Conservation (phyloP, 2,329 filamentous ascomycete genomes). For the Neopestalotiopsis rosae region DNA sequence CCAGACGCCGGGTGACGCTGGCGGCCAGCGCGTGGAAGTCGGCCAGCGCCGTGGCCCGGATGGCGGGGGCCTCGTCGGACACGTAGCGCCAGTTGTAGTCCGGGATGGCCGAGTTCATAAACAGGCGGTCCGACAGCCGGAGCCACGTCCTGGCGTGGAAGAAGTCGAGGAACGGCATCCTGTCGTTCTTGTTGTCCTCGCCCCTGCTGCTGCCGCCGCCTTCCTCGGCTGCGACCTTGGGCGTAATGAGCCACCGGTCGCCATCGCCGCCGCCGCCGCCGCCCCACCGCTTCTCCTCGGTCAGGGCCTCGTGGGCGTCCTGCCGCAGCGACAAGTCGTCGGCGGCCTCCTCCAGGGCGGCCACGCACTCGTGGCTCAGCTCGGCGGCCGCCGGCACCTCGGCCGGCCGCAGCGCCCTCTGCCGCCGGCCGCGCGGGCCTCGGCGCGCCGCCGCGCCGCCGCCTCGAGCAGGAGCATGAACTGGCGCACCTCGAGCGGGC, state of each 20-base stretch:
- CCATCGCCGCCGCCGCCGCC: no score
- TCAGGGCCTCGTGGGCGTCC: conserved; percentile 63
- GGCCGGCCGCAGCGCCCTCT: conserved; percentile 47
- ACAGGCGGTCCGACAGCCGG: conserved; percentile 66
- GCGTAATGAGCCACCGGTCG: conserved; percentile 68
- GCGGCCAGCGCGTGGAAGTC: conserved; percentile 75
- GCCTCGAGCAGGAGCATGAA: conserved; percentile 70
- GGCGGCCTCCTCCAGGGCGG: conserved; percentile 70
- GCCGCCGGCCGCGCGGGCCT: conserved; percentile 32
- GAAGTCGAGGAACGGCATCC: conserved; percentile 56
- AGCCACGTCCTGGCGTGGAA: conserved; percentile 68
- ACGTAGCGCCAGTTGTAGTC: conserved; percentile 73
- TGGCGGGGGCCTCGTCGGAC: conserved; percentile 67
- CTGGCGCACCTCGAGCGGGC: conserved; percentile 72
- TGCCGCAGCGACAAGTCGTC: conserved; percentile 70
- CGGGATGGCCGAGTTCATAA: conserved; percentile 73
- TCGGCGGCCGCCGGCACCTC: conserved; percentile 77
- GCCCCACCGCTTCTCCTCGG: conserved; percentile 67
- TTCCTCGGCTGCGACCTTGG: conserved; percentile 30
- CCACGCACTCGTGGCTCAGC: conserved; percentile 68
- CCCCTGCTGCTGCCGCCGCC: conserved; percentile 2
- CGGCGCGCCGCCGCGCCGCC: conserved; percentile 46
- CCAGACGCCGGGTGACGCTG: conserved; percentile 71
- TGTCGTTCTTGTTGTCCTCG: conserved; percentile 29
- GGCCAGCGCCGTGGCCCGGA: conserved; percentile 76